A percentile compares a stretch with the other conserved stretches of the same genome.
Evolutionary conservation across 1,284 basidiomycete species (phyloP).

Genomic region (Tylopilus sp.): DNA sequence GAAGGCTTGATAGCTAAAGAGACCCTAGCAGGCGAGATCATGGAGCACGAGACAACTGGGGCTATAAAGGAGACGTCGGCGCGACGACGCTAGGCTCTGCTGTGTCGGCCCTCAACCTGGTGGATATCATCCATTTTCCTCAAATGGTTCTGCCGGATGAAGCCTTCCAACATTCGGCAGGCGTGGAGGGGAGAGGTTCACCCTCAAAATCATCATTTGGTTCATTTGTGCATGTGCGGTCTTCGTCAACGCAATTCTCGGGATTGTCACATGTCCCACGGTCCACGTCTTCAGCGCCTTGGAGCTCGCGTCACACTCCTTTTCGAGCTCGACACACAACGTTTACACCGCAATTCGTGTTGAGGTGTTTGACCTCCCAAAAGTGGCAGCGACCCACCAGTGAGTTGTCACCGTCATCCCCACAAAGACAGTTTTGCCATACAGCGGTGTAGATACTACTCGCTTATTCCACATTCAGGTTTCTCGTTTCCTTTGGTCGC

Average conservation of each 20-base stretch:
- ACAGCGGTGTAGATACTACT: conserved; percentile 78
- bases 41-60: conserved; percentile 85
- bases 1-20: conserved; percentile 75
- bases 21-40: conserved; percentile 71
- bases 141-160: conserved; percentile 80
- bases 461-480: conserved; percentile 93
- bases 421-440: conserved; percentile 71
- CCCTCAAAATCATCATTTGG: conserved; percentile 96
- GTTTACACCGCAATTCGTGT: conserved; percentile 85
- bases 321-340: conserved; percentile 60
- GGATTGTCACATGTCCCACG: conserved; percentile 88
- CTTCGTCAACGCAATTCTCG: conserved; percentile 91
- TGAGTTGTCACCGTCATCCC: conserved; percentile 75
- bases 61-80: conserved; percentile 78
- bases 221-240: conserved; percentile 83
- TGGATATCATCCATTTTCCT: conserved; percentile 82
- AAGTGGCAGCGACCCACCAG: conserved; percentile 58
- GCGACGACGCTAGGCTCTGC: conserved; percentile 81
- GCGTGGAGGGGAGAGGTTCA: conserved; percentile 98
- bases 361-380: conserved; percentile 85
- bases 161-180: conserved; percentile 89
- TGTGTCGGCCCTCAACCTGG: conserved; percentile 91
- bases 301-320: conserved; percentile 76
- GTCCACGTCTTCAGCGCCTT: conserved; percentile 83
- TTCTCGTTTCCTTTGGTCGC: conserved; percentile 11